A percentile compares a stretch with the other conserved stretches of the same genome.
These are phyloP conservation scores for Saraca asoca DNA, from an alignment of 331 rosid genomes.

Conservation along the genomic window DNA sequence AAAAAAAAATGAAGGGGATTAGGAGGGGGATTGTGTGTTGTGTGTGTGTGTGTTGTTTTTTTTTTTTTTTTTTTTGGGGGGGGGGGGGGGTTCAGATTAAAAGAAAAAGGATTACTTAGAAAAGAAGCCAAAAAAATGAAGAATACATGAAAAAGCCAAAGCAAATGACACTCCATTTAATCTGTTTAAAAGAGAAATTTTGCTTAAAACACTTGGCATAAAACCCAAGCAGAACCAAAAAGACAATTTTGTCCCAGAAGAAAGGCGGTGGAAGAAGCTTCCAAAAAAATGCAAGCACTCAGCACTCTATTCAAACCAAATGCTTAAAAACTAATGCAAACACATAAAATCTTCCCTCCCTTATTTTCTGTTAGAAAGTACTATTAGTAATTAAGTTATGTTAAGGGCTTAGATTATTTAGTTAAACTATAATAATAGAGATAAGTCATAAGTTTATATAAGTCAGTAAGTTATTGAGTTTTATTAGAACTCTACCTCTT, in stretches of 20 bases:
- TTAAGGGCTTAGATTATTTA: constrained; percentile 2
- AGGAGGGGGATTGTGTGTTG: not conserved
- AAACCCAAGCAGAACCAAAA: constrained; percentile 10
- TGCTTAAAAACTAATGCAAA: not conserved
- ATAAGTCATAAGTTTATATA: not conserved
- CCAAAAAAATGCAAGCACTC: not conserved
- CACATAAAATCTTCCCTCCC: not conserved
- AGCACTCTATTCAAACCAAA: constrained; percentile 16
- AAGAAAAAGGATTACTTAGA: not conserved
- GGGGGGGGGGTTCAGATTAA: too few relatives aligned
- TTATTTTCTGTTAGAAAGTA: not conserved
- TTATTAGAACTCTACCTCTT: too few relatives aligned
- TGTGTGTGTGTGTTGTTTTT: too few relatives aligned
- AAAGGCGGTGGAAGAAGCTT: not conserved
- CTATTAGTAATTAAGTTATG: constrained; percentile 2
- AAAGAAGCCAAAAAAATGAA: not conserved
- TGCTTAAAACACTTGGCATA: not conserved
- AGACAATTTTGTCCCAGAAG: not conserved
- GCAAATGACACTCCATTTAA: too few relatives aligned
- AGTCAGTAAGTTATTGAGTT: too few relatives aligned
- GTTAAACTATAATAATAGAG: too few relatives aligned
- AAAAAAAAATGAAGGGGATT: not conserved
- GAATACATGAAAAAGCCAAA: too few relatives aligned
- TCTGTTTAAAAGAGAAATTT: not conserved
- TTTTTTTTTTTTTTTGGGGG: too few relatives aligned